Conservation (phyloP, 192 early-diverging fungal genomes). For the Dispira parvispora region DNA sequence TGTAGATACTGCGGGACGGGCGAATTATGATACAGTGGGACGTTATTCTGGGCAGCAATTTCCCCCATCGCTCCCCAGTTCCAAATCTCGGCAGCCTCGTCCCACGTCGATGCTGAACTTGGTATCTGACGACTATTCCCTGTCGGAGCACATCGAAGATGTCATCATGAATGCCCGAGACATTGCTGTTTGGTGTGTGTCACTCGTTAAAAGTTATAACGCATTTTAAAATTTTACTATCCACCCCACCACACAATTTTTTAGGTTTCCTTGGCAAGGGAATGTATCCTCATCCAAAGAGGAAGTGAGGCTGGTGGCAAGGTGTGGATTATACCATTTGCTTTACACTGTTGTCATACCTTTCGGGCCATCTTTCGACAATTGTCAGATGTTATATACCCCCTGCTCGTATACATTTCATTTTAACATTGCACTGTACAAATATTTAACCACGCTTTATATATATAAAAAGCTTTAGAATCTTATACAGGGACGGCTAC, state of each 20-base stretch:
- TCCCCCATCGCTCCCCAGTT: not conserved
- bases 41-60: no score
- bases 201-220: not conserved
- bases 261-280: not conserved
- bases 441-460: not conserved
- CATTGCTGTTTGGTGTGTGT: slow-evolving; percentile 7
- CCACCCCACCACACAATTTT: not conserved
- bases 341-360: not conserved
- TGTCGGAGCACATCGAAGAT: slow-evolving; percentile 3
- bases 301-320: not conserved
- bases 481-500: no score
- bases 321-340: not conserved
- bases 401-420: not conserved
- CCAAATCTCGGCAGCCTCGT: not conserved
- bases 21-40: not conserved
- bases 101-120: not conserved
- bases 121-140: not conserved
- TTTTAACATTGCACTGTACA: not conserved
- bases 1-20: not conserved
- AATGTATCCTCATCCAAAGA: not conserved
- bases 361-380: not conserved
- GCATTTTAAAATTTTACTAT: not conserved
- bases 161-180: slow-evolving; percentile 2
- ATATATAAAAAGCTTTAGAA: not conserved
- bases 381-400: not conserved